A percentile compares a stretch with the other conserved stretches of the same genome.
These are phyloP conservation scores for Phaeomoniella chlamydospora DNA, from an alignment of 2,329 filamentous ascomycete species.

Conservation along the genomic window DNA sequence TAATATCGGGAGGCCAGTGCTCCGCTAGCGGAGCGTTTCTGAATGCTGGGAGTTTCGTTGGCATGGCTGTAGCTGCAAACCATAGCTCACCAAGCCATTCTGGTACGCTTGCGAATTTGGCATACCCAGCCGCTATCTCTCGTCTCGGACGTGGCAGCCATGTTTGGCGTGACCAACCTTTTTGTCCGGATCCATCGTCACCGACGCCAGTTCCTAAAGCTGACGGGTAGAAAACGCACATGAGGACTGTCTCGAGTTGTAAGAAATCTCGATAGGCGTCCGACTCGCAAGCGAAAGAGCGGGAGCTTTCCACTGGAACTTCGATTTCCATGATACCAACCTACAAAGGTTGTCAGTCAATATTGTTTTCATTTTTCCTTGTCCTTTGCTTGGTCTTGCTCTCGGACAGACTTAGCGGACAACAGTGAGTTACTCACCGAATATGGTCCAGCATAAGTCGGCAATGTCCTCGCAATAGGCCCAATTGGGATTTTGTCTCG, in stretches of 20 bases:
- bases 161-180: slow-evolving; percentile 37
- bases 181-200: slow-evolving; percentile 22
- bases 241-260: slow-evolving; percentile 44
- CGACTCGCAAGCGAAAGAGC: slow-evolving; percentile 35
- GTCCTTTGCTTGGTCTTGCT: too few relatives aligned
- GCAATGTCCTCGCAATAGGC: slow-evolving; percentile 24
- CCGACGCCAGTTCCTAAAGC: slow-evolving; percentile 26
- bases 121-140: slow-evolving; percentile 45
- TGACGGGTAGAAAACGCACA: slow-evolving; percentile 52
- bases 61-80: slow-evolving; percentile 43
- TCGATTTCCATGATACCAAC: slow-evolving; percentile 41
- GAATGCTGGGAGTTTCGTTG: slow-evolving; percentile 50
- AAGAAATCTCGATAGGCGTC: slow-evolving; percentile 32
- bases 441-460: slow-evolving; percentile 38
- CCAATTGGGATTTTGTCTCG: slow-evolving; percentile 30
- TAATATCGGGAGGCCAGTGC: slow-evolving; percentile 35
- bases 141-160: slow-evolving; percentile 48
- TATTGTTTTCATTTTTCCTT: too few relatives aligned
- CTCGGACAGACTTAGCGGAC: too few relatives aligned
- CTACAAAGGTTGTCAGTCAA: too few relatives aligned
- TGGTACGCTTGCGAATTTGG: slow-evolving; percentile 42
- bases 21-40: slow-evolving; percentile 44
- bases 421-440: background rate
- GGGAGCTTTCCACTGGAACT: slow-evolving; percentile 32
- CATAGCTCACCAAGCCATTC: slow-evolving; percentile 34